phyloP scores from a whole-genome alignment of 495 filamentous ascomycete species.

The Annulohypoxylon stygium region DNA sequence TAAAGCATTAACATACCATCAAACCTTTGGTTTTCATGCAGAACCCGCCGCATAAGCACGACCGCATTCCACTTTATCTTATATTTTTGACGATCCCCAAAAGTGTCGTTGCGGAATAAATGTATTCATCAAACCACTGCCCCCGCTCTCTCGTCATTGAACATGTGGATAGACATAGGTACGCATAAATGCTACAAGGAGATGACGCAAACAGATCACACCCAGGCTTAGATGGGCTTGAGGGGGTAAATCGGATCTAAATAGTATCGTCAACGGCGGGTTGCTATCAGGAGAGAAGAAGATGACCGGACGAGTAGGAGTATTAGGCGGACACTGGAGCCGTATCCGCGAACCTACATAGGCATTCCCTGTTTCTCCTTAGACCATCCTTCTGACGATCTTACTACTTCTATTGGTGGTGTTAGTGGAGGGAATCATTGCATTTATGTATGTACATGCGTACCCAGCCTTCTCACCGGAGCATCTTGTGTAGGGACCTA shows the following conservation, averaged over 20 bases:
- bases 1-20: constrained; percentile 12
- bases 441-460: not conserved
- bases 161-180: constrained; percentile 5
- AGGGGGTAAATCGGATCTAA: constrained; percentile 15
- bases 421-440: constrained; percentile 1
- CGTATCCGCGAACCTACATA: constrained; percentile 11
- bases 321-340: constrained; percentile 2
- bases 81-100: constrained; percentile 2
- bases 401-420: constrained; percentile 3
- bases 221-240: constrained; percentile 3
- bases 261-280: constrained; percentile 8
- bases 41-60: not conserved
- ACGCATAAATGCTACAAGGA: constrained; percentile 32
- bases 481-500: not conserved
- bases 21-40: constrained; percentile 20
- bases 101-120: constrained; percentile 11
- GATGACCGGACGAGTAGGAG: constrained; percentile 31
- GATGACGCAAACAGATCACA: constrained; percentile 35
- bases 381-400: not conserved
- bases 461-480: not conserved
- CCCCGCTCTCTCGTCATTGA: constrained; percentile 18
- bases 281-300: constrained; percentile 29
- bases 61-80: constrained; percentile 17
- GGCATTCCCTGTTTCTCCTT: not conserved
- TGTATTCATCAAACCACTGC: constrained; percentile 13